Evolutionary conservation across 2,329 filamentous ascomycete genomes (phyloP), one percentile per base, ranked within the genome.

Genomic region (Plectosphaerella cucumerina): DNA sequence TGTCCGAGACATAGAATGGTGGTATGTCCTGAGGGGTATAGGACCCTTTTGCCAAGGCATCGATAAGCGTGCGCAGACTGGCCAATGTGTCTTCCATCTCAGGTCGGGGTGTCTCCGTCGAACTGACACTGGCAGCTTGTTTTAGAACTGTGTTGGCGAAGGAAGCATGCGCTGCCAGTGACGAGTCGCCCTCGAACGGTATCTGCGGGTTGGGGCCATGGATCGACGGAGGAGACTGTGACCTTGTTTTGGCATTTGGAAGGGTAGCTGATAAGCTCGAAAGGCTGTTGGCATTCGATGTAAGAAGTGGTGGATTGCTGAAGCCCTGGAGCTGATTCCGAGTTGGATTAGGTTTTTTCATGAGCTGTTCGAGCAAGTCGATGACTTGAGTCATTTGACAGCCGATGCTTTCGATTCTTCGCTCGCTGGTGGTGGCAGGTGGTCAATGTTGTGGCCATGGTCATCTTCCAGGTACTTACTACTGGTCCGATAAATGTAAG

Each of bases 141-240:
- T 69, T 63, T 3, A 74, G 57, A 41, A 76, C 71, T 44, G 75
- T 69, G 20, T 70, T 73, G 33, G 73, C 73, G 54, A 76, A 76
- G 12, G 65, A 67, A 2, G 73, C 71, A 49, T 76, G 73, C 2
- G 73, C 73, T 6, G 72, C 66, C 22, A 76, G 55, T 2, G 72
- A 76, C 4, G 72, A 74, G 52, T 71, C 70, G 9, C 73, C 73
- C 44, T 76, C 72, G 9, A 75, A 60, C 3, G 62, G 62, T n/a
- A 60, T 52, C 44, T 58, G 47, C 39, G 58, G 51, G 8, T 52
- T 15, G 50, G 51, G 39, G 54, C 50, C 11, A 51, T 59, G 46
- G 52, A 52, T 51, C 47, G 56, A 23, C 52, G 58, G 12, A 18
- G 53, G 47, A n/a, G 49, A 55, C 11, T 44, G 34, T 5, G 48